These are phyloP conservation scores for Penicillium silybi DNA, from an alignment of 495 filamentous ascomycete genomes.

Conservation along the genomic window DNA sequence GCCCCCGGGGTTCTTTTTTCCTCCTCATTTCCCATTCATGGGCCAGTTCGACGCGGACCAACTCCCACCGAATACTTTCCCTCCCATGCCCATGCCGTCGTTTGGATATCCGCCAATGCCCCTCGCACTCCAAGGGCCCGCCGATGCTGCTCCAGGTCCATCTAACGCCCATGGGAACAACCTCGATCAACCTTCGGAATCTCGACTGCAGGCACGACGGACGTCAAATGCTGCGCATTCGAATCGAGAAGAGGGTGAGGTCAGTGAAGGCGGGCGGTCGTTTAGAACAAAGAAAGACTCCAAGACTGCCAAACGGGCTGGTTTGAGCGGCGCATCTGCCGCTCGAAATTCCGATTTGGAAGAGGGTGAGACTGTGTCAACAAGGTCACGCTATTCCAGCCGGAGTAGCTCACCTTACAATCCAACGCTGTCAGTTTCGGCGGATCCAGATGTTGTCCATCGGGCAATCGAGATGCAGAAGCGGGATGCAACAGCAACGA, in stretches of 20 bases:
- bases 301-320: neutral
- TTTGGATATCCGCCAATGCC: constrained; percentile 22
- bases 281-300: neutral
- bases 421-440: constrained; percentile 31
- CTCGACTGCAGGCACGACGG: constrained; percentile 1
- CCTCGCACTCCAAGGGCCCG: constrained; percentile 14
- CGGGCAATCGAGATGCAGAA: constrained; percentile 17
- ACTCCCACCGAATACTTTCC: constrained; percentile 23
- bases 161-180: neutral
- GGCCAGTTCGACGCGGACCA: constrained; percentile 25
- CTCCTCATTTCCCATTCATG: constrained; percentile 32
- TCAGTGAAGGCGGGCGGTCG: constrained; percentile 57
- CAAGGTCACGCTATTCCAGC: constrained; percentile 19
- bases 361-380: constrained; percentile 28
- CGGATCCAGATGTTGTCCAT: constrained; percentile 14
- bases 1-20: constrained; percentile 22
- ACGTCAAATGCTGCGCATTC: constrained; percentile 6
- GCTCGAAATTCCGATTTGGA: constrained; percentile 18
- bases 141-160: constrained; percentile 5
- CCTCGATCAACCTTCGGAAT: constrained; percentile 1
- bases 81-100: constrained; percentile 24
- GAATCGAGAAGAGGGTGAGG: constrained; percentile 66
- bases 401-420: constrained; percentile 42
- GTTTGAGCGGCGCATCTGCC: neutral
- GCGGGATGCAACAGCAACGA: neutral